Percentiles rank a stretch among this genome's conserved stretches.
Evolutionary conservation across 2,329 filamentous ascomycete species (phyloP).

Genomic region (Laburnicola sp.): DNA sequence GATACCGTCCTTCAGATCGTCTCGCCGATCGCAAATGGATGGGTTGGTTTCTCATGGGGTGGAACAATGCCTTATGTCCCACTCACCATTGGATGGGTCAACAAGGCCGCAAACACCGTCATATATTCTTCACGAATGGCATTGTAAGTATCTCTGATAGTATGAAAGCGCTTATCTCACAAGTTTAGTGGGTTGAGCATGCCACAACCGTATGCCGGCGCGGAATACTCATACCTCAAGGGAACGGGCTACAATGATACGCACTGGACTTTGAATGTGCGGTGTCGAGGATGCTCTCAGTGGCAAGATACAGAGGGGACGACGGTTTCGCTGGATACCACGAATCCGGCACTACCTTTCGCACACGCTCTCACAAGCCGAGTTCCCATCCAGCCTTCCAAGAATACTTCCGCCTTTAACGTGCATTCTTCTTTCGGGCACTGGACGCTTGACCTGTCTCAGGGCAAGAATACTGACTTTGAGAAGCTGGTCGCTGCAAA

Average conservation of each 20-base stretch:
- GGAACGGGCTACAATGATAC: slow-evolving; percentile 37
- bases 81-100: slow-evolving; percentile 52
- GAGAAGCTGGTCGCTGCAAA: slow-evolving; percentile 30
- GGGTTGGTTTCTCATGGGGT: slow-evolving; percentile 56
- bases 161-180: slow-evolving; percentile 10
- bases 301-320: slow-evolving; percentile 35
- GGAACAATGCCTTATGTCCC: slow-evolving; percentile 56
- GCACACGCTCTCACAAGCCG: slow-evolving; percentile 29
- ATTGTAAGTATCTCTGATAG: slow-evolving; percentile 42
- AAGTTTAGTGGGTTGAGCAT: slow-evolving; percentile 30
- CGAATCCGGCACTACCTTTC: slow-evolving; percentile 25
- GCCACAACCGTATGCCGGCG: slow-evolving; percentile 29
- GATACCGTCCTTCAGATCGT: slow-evolving; percentile 52
- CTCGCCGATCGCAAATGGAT: slow-evolving; percentile 51
- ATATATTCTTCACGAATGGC: slow-evolving; percentile 52
- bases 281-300: slow-evolving; percentile 36
- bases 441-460: slow-evolving; percentile 30
- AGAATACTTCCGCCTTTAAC: slow-evolving; percentile 37
- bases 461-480: slow-evolving; percentile 31
- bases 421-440: slow-evolving; percentile 34
- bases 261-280: slow-evolving; percentile 38
- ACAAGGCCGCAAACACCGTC: slow-evolving; percentile 42
- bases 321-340: slow-evolving; percentile 20
- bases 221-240: slow-evolving; percentile 36
- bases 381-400: slow-evolving; percentile 29